Percentiles rank a stretch among this genome's conserved stretches.
Conservation (phyloP, 176 grass and related monocot species). For the Avena eriantha region DNA sequence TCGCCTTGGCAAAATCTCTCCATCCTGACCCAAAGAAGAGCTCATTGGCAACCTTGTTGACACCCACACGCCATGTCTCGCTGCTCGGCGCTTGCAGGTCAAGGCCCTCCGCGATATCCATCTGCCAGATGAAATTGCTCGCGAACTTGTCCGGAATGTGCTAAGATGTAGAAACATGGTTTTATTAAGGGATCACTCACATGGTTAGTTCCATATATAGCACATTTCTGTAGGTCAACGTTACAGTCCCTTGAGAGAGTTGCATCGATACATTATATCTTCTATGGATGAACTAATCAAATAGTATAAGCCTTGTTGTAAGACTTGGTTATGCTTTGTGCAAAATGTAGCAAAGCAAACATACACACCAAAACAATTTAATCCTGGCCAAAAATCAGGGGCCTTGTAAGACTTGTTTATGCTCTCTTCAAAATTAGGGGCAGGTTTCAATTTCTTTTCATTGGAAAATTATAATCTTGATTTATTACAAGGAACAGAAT, state of each 20-base stretch:
- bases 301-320: not conserved
- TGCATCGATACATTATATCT: not conserved
- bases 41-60: not conserved
- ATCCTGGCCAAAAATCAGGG: too few relatives aligned
- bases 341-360: too few relatives aligned
- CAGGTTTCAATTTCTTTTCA: not conserved
- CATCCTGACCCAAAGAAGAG: constrained; percentile 46
- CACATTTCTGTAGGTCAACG: too few relatives aligned
- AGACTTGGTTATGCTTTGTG: not conserved
- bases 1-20: constrained; percentile 52
- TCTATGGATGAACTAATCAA: not conserved
- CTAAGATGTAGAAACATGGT: constrained; percentile 19
- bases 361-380: too few relatives aligned
- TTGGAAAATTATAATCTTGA: not conserved
- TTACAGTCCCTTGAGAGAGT: not conserved
- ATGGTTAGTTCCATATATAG: not conserved
- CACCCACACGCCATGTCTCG: constrained; percentile 44
- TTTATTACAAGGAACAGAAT: not conserved
- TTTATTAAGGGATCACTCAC: not conserved
- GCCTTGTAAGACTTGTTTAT: not conserved
- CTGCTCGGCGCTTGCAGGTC: constrained; percentile 41
- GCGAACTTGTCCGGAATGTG: constrained; percentile 51
- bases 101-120: constrained; percentile 19
- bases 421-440: too few relatives aligned
- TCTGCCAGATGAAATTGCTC: constrained; percentile 37